Evolutionary conservation across 2,329 filamentous ascomycete species (phyloP).

Genomic region (Stemphylium lycopersici): DNA sequence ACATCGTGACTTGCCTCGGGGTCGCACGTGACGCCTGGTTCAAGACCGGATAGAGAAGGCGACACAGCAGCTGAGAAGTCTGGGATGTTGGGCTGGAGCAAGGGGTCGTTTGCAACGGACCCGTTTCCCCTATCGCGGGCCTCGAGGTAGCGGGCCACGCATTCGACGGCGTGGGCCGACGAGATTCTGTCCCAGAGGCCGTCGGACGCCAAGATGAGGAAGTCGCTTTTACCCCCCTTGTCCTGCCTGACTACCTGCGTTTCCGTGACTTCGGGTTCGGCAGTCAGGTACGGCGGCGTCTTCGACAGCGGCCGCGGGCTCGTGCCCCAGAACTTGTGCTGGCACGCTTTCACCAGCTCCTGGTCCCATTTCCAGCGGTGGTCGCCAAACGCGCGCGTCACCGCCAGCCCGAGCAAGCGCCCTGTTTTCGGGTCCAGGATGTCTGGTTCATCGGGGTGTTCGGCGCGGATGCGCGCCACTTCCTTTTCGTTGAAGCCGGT

Average conservation of each 20-base stretch:
- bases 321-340: slow-evolving; percentile 58
- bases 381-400: slow-evolving; percentile 73
- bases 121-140: slow-evolving; percentile 39
- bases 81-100: slow-evolving; percentile 10
- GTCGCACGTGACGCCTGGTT: slow-evolving; percentile 45
- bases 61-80: slow-evolving; percentile 13
- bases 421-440: slow-evolving; percentile 62
- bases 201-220: slow-evolving; percentile 71
- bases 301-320: slow-evolving; percentile 52
- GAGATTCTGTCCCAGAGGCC: slow-evolving; percentile 69
- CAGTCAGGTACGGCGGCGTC: slow-evolving; percentile 71
- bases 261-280: slow-evolving; percentile 68
- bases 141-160: slow-evolving; percentile 63
- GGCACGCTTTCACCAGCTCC: slow-evolving; percentile 54
- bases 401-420: slow-evolving; percentile 65
- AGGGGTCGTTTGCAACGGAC: slow-evolving; percentile 24
- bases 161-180: slow-evolving; percentile 63
- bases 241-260: slow-evolving; percentile 56
- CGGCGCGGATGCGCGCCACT: slow-evolving; percentile 58
- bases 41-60: slow-evolving; percentile 11
- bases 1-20: slow-evolving; percentile 44
- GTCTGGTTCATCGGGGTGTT: slow-evolving; percentile 68
- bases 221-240: slow-evolving; percentile 51
- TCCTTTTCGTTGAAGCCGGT: slow-evolving; percentile 68
- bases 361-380: slow-evolving; percentile 70